Percentiles rank a stretch among this genome's conserved stretches.
phyloP scores from a whole-genome alignment of 257 asterid genomes.

The Solanum sejunctum region DNA sequence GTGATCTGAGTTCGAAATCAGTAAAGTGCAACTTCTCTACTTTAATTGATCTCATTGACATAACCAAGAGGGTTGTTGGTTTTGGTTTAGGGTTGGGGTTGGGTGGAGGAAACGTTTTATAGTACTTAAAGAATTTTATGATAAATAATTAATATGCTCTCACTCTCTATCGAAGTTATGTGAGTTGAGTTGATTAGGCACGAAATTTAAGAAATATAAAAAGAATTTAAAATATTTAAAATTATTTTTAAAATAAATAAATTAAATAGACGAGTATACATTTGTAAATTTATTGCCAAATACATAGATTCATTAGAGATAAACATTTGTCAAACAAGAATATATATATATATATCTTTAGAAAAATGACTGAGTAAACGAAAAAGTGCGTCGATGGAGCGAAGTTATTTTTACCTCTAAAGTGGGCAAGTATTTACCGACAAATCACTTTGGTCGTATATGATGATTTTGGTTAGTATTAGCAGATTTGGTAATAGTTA shows the following conservation, averaged over 20 bases:
- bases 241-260: neutral
- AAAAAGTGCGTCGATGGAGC: neutral
- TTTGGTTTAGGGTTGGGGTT: too few species aligned
- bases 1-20: neutral
- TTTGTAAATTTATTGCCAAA: neutral
- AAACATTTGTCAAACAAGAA: too few species aligned
- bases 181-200: neutral
- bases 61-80: neutral
- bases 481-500: neutral
- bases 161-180: neutral
- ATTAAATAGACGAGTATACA: too few species aligned
- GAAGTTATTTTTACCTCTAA: neutral
- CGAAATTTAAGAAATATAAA: too few species aligned
- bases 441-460: too few species aligned
- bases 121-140: too few species aligned
- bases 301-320: too few species aligned
- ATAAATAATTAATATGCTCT: too few species aligned
- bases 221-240: too few species aligned
- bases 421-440: neutral
- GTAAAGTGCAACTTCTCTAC: neutral
- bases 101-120: too few species aligned
- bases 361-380: neutral
- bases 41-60: neutral
- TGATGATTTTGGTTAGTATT: neutral
- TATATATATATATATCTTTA: too few species aligned